Evolutionary conservation across 225 moss, liverwort and hornwort genomes (phyloP).

Genomic region (Pseudisothecium myosuroides): DNA sequence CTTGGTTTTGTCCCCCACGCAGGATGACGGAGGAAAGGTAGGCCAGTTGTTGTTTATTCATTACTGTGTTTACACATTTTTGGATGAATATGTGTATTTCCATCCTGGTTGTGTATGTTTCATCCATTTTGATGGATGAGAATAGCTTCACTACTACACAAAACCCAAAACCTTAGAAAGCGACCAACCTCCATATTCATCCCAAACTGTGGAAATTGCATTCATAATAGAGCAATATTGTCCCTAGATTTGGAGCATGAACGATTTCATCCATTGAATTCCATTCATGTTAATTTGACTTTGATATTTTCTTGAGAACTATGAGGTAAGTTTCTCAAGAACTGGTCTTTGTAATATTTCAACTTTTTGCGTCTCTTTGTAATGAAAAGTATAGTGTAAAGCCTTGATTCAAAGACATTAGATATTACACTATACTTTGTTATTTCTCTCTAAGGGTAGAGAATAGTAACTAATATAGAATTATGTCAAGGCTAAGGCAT

Average conservation of each 20-base stretch:
- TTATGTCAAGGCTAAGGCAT: background rate
- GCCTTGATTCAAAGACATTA: background rate
- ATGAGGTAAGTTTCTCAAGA: accelerated
- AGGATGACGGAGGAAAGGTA: too few species aligned
- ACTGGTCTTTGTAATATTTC: background rate
- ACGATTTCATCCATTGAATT: background rate
- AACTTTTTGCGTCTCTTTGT: background rate
- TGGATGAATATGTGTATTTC: too few species aligned
- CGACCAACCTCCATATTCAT: too few species aligned
- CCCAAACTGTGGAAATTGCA: background rate
- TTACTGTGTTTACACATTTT: too few species aligned
- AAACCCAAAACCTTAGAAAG: too few species aligned
- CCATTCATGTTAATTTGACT: accelerated
- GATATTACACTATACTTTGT: background rate
- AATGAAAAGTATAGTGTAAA: background rate
- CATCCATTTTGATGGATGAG: too few species aligned
- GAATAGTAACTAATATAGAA: background rate
- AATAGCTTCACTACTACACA: too few species aligned
- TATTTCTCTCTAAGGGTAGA: accelerated
- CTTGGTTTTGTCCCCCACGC: background rate
- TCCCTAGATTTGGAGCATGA: background rate
- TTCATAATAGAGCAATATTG: background rate
- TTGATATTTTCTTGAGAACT: background rate
- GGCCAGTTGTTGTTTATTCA: too few species aligned
- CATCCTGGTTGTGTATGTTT: too few species aligned